A percentile compares a stretch with the other conserved stretches of the same genome.
phyloP scores from a whole-genome alignment of 2,329 filamentous ascomycete species.

The Aspergillus melleus region DNA sequence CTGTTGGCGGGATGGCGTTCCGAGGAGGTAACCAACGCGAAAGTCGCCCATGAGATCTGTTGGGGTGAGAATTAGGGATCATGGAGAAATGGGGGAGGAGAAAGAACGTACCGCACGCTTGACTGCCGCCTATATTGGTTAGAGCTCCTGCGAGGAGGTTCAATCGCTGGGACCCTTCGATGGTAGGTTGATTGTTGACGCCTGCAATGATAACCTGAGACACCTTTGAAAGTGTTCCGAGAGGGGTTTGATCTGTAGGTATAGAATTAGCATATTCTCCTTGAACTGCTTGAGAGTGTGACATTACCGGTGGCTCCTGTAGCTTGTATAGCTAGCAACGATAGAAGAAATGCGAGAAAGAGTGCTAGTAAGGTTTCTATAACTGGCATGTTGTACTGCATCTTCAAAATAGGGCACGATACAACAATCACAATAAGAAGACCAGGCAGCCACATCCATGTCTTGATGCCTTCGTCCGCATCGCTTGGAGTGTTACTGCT shows the following conservation, averaged over 20 bases:
- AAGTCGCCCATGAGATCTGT: conserved; percentile 7
- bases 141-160: conserved; percentile 2
- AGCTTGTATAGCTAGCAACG: conserved; percentile 6
- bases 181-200: neutral
- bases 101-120: neutral
- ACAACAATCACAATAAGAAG: neutral
- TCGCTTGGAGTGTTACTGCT: neutral
- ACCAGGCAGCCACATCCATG: conserved; percentile 7
- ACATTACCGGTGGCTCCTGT: conserved; percentile 1
- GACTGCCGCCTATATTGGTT: neutral
- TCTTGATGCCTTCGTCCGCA: neutral
- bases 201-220: neutral
- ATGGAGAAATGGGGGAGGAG: neutral
- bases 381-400: conserved; percentile 1
- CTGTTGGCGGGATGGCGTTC: neutral
- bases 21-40: conserved; percentile 8
- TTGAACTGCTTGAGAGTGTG: neutral
- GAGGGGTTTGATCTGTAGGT: neutral
- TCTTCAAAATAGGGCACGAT: neutral
- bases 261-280: neutral
- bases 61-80: neutral
- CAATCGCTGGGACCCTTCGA: conserved; percentile 1
- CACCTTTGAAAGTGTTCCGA: conserved; percentile 7
- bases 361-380: conserved; percentile 1
- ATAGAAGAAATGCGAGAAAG: conserved; percentile 3